Percentiles rank a stretch among this genome's conserved stretches.
These are phyloP conservation scores for Cunninghamia lanceolata DNA, from an alignment of 75 land plant genomes.

Conservation along the genomic window DNA sequence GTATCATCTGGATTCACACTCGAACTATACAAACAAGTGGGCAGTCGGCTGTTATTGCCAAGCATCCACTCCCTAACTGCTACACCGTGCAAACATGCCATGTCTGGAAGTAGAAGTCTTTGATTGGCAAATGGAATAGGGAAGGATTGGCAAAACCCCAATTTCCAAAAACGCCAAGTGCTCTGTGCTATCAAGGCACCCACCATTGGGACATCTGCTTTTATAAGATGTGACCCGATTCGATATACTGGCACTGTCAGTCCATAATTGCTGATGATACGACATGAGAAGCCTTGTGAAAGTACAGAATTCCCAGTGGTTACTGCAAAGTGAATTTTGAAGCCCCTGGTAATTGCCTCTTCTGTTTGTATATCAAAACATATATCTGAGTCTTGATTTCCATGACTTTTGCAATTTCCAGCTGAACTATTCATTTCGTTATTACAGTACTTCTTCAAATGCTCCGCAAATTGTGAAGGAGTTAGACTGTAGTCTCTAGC, in stretches of 20 bases:
- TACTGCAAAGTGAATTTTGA: neutral
- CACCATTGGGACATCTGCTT: conserved; percentile 21
- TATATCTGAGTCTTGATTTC: neutral
- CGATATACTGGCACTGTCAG: conserved; percentile 37
- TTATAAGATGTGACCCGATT: conserved; percentile 44
- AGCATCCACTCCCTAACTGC: conserved; percentile 5
- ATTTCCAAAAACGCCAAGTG: conserved; percentile 25
- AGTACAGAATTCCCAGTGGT: neutral
- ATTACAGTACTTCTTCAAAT: conserved; percentile 14
- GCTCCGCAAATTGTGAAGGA: conserved; percentile 12
- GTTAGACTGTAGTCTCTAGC: conserved; percentile 25
- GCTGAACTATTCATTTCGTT: conserved; percentile 20
- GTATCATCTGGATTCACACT: conserved; percentile 1
- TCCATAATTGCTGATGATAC: neutral
- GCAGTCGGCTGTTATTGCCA: conserved; percentile 3
- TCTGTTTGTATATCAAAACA: neutral
- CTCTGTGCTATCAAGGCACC: conserved; percentile 16
- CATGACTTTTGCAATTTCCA: neutral
- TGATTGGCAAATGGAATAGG: conserved; percentile 42
- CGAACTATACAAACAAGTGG: conserved; percentile 4
- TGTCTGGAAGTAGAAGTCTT: conserved; percentile 38
- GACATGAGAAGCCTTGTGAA: neutral
- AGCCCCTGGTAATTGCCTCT: neutral
- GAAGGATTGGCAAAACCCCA: conserved; percentile 31
- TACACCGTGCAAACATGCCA: conserved; percentile 24